phyloP scores from a whole-genome alignment of 1,139 yeast species.

The Blastobotrys niveus region DNA sequence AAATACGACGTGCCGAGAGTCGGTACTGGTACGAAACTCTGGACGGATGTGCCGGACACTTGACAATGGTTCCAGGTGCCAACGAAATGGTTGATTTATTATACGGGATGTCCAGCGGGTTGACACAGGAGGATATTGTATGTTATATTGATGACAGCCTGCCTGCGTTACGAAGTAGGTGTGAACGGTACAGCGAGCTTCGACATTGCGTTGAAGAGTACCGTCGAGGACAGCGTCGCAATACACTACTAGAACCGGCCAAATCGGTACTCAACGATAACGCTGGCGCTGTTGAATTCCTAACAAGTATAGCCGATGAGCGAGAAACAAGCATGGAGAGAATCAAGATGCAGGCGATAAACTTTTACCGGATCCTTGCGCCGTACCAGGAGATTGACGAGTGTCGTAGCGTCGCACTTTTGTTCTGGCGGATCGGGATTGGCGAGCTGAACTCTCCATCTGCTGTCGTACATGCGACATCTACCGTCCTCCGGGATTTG shows the following conservation, averaged over 20 bases:
- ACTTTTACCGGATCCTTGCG: not conserved
- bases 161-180: not conserved
- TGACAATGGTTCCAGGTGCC: not conserved
- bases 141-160: not conserved
- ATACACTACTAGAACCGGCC: not conserved
- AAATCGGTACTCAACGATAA: not conserved
- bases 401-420: not conserved
- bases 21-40: not conserved
- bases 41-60: not conserved
- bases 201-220: not conserved
- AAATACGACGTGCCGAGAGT: not conserved
- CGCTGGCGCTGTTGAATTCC: not conserved
- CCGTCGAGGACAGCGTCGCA: not conserved
- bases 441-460: not conserved
- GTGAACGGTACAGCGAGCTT: not conserved
- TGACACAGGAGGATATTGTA: not conserved
- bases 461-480: not conserved
- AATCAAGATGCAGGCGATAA: constrained; percentile 1
- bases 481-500: not conserved
- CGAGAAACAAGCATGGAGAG: not conserved
- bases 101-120: constrained; percentile 1
- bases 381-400: not conserved
- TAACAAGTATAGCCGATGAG: constrained; percentile 1
- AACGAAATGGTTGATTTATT: not conserved
- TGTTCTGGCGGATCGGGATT: constrained; percentile 3